These are phyloP conservation scores for Carex cristatella DNA, from an alignment of 176 grass and related monocot genomes.

Conservation along the genomic window DNA sequence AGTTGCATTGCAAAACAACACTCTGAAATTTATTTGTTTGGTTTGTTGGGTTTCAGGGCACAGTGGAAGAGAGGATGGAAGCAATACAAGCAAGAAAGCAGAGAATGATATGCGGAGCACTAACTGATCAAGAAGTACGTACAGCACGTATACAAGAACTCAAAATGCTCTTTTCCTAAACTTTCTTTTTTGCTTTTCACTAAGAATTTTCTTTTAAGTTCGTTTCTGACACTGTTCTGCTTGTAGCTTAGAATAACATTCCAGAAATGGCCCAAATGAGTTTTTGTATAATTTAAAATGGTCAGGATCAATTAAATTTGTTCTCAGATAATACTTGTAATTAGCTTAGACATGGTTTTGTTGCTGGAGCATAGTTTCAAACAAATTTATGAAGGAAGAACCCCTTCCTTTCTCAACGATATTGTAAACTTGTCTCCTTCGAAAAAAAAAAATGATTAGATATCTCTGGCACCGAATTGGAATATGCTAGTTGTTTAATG, in stretches of 20 bases:
- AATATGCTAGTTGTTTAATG: too few relatives aligned
- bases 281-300: conserved; percentile 1
- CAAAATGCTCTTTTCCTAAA: conserved; percentile 79
- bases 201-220: neutral
- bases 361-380: neutral
- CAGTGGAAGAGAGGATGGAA: conserved; percentile 92
- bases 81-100: conserved; percentile 70
- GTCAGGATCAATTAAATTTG: neutral
- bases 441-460: neutral
- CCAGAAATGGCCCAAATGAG: neutral
- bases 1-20: neutral
- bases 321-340: neutral
- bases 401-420: neutral
- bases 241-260: neutral
- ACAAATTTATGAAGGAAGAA: neutral
- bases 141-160: conserved; percentile 74
- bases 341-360: neutral
- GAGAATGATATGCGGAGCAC: conserved; percentile 84
- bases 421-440: neutral
- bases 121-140: conserved; percentile 82
- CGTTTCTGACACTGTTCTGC: neutral
- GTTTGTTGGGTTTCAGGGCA: conserved; percentile 32
- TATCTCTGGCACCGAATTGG: neutral
- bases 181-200: neutral
- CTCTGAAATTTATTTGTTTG: neutral